Evolutionary conservation across 768 basidiomycete species (phyloP).

Genomic region (Lentinula boryana): DNA sequence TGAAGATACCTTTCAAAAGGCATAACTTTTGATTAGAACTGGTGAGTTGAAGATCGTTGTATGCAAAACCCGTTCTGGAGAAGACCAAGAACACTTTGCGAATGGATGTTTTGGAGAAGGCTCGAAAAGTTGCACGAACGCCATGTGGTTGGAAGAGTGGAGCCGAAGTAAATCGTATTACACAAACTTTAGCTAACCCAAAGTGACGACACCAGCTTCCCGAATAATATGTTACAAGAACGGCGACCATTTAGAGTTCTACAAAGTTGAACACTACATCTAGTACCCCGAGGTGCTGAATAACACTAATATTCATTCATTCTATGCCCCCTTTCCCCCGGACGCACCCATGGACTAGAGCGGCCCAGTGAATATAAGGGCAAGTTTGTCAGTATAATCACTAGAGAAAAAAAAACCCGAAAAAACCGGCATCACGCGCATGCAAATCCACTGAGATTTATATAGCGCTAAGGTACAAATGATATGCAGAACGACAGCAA

Average conservation of each 20-base stretch:
- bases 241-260: background rate
- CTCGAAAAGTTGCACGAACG: background rate
- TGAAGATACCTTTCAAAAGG: slow-evolving; percentile 37
- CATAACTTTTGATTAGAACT: slow-evolving; percentile 17
- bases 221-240: background rate
- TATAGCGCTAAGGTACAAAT: background rate
- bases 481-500: slow-evolving; percentile 4
- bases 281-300: background rate
- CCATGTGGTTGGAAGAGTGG: background rate
- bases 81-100: background rate
- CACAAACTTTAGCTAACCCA: background rate
- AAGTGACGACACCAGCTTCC: background rate
- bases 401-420: background rate
- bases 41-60: background rate
- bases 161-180: background rate
- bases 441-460: slow-evolving; percentile 1
- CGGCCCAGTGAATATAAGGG: slow-evolving; percentile 38
- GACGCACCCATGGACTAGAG: slow-evolving; percentile 41
- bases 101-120: background rate
- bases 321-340: slow-evolving; percentile 86
- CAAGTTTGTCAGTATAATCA: slow-evolving; percentile 10
- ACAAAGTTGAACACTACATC: background rate
- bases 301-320: slow-evolving; percentile 20
- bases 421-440: background rate
- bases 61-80: background rate